phyloP scores from a whole-genome alignment of 768 basidiomycete genomes.

The Macrolepiota albuminosa region DNA sequence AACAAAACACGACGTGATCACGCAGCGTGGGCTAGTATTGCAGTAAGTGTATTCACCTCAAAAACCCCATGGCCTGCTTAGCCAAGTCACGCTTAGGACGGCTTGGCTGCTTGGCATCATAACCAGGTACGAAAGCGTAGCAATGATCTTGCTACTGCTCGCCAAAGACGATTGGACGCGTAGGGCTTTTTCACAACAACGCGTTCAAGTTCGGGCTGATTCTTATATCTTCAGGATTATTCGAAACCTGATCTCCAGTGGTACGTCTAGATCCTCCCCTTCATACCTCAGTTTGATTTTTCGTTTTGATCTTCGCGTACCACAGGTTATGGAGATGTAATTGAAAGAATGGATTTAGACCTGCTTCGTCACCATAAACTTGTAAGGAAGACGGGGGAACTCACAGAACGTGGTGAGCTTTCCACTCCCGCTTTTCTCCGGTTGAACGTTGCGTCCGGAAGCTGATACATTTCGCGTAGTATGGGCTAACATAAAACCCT shows the following conservation, averaged over 20 bases:
- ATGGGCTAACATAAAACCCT: constrained; percentile 31
- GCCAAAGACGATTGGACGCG: constrained; percentile 32
- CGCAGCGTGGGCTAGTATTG: constrained; percentile 22
- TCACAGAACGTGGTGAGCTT: constrained; percentile 34
- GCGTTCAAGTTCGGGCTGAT: constrained; percentile 1
- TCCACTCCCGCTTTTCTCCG: neutral
- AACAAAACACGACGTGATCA: constrained; percentile 24
- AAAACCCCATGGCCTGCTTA: neutral
- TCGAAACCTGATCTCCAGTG: constrained; percentile 13
- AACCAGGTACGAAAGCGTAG: constrained; percentile 29
- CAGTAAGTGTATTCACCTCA: constrained; percentile 14
- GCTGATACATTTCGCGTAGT: constrained; percentile 17
- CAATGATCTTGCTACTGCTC: constrained; percentile 29
- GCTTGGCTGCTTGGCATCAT: constrained; percentile 26
- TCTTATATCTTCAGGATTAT: constrained; percentile 2
- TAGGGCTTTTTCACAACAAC: constrained; percentile 18
- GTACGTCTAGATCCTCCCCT: constrained; percentile 5
- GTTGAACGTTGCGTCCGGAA: neutral
- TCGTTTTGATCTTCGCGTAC: constrained; percentile 9
- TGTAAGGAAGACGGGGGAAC: constrained; percentile 32
- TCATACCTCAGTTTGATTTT: neutral
- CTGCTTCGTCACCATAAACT: constrained; percentile 24
- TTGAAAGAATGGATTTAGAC: constrained; percentile 19
- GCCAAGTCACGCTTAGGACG: constrained; percentile 17
- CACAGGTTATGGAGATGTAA: constrained; percentile 34